Conservation (phyloP, 805 yeast genomes). For the Clavispora santaluciae region DNA sequence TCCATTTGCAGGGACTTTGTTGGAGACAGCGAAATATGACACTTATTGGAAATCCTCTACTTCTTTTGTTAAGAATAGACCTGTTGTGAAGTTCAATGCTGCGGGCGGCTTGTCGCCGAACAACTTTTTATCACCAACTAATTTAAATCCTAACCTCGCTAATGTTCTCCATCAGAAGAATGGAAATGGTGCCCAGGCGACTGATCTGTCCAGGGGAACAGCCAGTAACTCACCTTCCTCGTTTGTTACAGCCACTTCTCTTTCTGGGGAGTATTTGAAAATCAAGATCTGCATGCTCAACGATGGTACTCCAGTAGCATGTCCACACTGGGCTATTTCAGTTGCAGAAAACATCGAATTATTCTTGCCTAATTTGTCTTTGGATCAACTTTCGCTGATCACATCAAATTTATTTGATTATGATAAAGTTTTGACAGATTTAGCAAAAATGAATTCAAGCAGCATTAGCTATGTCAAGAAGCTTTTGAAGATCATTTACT, state of each 20-base stretch:
- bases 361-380: conserved; percentile 57
- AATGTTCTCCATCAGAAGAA: not conserved
- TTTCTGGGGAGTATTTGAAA: conserved; percentile 74
- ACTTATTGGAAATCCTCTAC: conserved; percentile 94
- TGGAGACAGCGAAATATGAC: conserved; percentile 88
- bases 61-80: conserved; percentile 42
- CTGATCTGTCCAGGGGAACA: not conserved
- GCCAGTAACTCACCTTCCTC: conserved; percentile 37
- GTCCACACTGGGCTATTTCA: conserved; percentile 61
- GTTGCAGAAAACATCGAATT: conserved; percentile 48
- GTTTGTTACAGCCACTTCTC: conserved; percentile 86
- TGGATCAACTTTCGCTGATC: conserved; percentile 38
- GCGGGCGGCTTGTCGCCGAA: conserved; percentile 40
- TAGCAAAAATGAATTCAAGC: conserved; percentile 31
- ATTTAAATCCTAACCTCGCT: conserved; percentile 13
- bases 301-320: conserved; percentile 83
- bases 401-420: conserved; percentile 39
- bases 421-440: conserved; percentile 33
- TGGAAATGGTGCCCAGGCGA: not conserved
- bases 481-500: conserved; percentile 43
- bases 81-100: conserved; percentile 27
- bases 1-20: conserved; percentile 80
- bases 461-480: conserved; percentile 39
- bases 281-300: conserved; percentile 64
- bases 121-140: conserved; percentile 35